These are phyloP conservation scores for Darksidea phi DNA, from an alignment of 495 filamentous ascomycete species.

Conservation along the genomic window DNA sequence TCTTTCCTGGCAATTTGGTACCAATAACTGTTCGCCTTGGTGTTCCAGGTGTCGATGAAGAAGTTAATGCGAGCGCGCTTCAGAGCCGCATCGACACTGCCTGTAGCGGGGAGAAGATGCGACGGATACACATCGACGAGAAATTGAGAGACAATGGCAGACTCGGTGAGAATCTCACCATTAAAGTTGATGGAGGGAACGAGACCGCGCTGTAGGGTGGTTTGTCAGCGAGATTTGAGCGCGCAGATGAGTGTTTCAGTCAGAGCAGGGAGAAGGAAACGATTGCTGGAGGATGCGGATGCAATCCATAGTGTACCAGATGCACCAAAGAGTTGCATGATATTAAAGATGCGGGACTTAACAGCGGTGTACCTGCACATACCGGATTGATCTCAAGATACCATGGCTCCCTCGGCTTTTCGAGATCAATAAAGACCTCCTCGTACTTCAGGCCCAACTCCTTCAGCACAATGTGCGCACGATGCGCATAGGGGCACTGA, in stretches of 20 bases:
- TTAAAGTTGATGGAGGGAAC: constrained; percentile 69
- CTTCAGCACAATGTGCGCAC: constrained; percentile 72
- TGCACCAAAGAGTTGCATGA: too few species aligned
- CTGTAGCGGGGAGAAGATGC: constrained; percentile 53
- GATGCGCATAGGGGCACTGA: constrained; percentile 77
- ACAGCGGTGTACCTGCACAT: constrained; percentile 26
- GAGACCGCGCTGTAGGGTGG: constrained; percentile 58
- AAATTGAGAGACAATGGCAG: constrained; percentile 72
- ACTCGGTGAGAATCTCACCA: constrained; percentile 68
- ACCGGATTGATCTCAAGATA: constrained; percentile 83
- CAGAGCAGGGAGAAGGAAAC: neutral
- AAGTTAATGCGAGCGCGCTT: constrained; percentile 68
- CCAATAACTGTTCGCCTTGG: constrained; percentile 56
- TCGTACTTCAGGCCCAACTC: constrained; percentile 73
- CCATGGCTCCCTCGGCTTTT: constrained; percentile 71
- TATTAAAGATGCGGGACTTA: too few species aligned
- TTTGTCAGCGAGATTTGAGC: constrained; percentile 5
- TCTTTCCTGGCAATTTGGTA: constrained; percentile 47
- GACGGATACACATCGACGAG: constrained; percentile 60
- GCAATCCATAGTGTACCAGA: too few species aligned
- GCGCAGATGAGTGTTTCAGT: neutral
- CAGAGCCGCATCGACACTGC: constrained; percentile 45
- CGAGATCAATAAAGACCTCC: constrained; percentile 76
- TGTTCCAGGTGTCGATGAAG: constrained; percentile 73
- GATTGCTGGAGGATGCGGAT: neutral